A percentile compares a stretch with the other conserved stretches of the same genome.
Conservation (phyloP, 352 stramenopile species). For the Elongisporangium undulatum region DNA sequence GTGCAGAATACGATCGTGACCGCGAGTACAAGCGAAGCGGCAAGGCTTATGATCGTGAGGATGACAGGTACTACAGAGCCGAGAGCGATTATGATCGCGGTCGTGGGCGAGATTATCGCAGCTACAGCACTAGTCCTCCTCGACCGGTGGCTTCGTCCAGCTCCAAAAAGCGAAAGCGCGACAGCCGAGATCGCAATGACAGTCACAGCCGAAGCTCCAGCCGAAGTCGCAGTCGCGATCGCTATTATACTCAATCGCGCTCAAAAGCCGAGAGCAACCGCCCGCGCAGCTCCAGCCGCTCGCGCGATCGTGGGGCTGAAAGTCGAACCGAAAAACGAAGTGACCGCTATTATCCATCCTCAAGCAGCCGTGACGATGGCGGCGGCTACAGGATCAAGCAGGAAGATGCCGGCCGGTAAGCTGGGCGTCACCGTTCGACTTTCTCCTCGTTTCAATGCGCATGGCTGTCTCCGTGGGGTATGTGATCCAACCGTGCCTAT, state of each 20-base stretch:
- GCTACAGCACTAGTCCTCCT: conserved; percentile 27
- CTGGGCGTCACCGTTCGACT: background rate
- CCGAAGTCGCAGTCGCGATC: conserved; percentile 22
- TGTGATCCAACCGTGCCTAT: background rate
- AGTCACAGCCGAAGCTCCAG: conserved; percentile 31
- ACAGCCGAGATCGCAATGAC: conserved; percentile 27
- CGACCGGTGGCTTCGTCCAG: conserved; percentile 20
- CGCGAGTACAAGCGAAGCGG: conserved; percentile 16
- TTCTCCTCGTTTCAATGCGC: background rate
- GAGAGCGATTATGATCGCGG: conserved; percentile 15
- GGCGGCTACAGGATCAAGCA: background rate
- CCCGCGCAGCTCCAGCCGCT: conserved; percentile 38
- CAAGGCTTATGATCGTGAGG: conserved; percentile 9
- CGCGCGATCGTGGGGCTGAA: conserved; percentile 8
- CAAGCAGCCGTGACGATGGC: background rate
- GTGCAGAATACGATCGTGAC: conserved; percentile 16
- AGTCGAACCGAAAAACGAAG: conserved; percentile 4
- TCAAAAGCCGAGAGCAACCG: conserved; percentile 35
- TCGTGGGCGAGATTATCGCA: conserved; percentile 22
- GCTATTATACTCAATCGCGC: conserved; percentile 6
- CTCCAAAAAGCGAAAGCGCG: conserved; percentile 23
- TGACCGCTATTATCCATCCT: background rate
- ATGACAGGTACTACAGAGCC: conserved; percentile 20
- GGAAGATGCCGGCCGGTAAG: background rate
- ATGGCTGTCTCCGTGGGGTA: background rate